Conservation (phyloP, 495 filamentous ascomycete species). For the Lepraria neglecta region DNA sequence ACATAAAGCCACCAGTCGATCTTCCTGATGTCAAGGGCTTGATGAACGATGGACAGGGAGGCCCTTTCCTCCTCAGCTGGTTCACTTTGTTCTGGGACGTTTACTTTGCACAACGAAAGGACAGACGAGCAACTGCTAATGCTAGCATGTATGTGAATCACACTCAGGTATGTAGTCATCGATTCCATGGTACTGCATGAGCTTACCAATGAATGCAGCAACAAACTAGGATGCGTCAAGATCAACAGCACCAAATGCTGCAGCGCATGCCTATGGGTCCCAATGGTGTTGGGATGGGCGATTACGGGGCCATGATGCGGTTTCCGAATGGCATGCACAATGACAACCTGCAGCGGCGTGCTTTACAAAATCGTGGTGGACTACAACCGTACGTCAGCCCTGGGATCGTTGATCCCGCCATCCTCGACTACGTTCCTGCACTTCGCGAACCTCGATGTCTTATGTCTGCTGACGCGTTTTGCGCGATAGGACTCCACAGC, state of each 20-base stretch:
- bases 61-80: slow-evolving; percentile 87
- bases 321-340: slow-evolving; percentile 46
- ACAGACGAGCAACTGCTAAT: slow-evolving; percentile 39
- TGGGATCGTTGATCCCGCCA: neutral
- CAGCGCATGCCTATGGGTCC: slow-evolving; percentile 55
- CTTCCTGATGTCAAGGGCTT: slow-evolving; percentile 68
- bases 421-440: neutral
- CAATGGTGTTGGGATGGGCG: slow-evolving; percentile 36
- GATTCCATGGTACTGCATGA: neutral
- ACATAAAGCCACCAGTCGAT: slow-evolving; percentile 67
- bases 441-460: neutral
- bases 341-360: slow-evolving; percentile 60
- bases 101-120: slow-evolving; percentile 66
- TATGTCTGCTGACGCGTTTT: slow-evolving; percentile 10
- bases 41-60: slow-evolving; percentile 49
- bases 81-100: slow-evolving; percentile 97
- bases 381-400: slow-evolving; percentile 46
- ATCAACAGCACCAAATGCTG: slow-evolving; percentile 61
- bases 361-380: slow-evolving; percentile 61
- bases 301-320: slow-evolving; percentile 49
- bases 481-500: slow-evolving; percentile 35
- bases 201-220: slow-evolving; percentile 43
- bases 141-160: slow-evolving; percentile 69
- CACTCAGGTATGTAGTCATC: slow-evolving; percentile 59
- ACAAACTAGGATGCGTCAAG: slow-evolving; percentile 60